phyloP scores from a whole-genome alignment of 352 stramenopile species.

The Phytopythium delawarense region DNA sequence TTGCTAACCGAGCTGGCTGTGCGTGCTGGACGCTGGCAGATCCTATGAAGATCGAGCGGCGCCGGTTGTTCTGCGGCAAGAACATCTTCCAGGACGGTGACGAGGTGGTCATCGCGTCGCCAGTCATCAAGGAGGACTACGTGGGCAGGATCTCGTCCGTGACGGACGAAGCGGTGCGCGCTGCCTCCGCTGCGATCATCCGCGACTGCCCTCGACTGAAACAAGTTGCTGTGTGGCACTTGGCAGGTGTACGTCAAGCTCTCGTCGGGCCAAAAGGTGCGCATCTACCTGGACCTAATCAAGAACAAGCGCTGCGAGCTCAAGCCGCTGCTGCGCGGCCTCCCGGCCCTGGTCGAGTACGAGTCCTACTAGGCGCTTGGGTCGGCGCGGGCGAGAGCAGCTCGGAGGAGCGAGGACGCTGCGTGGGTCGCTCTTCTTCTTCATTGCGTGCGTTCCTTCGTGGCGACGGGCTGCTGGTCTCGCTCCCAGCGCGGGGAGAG shows the following conservation, averaged over 20 bases:
- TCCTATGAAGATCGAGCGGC: constrained; percentile 42
- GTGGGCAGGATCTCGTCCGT: constrained; percentile 76
- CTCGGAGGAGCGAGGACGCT: not conserved
- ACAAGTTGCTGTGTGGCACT: not conserved
- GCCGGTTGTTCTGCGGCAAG: constrained; percentile 58
- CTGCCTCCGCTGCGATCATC: not conserved
- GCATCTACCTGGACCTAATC: constrained; percentile 55
- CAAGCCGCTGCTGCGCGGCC: constrained; percentile 55
- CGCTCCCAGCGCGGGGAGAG: not conserved
- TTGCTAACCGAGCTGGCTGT: not conserved
- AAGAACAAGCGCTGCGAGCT: constrained; percentile 55
- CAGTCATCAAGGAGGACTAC: constrained; percentile 65
- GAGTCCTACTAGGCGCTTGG: constrained; percentile 42
- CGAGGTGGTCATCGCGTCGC: constrained; percentile 64
- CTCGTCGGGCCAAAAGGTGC: constrained; percentile 54
- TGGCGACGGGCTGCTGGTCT: not conserved
- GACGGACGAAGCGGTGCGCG: constrained; percentile 51
- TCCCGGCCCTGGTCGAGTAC: constrained; percentile 30
- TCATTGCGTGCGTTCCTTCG: not conserved
- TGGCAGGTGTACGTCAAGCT: constrained; percentile 61
- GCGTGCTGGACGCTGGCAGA: constrained; percentile 17
- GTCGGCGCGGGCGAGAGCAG: not conserved
- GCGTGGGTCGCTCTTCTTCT: not conserved
- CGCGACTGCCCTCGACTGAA: not conserved
- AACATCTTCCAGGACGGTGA: constrained; percentile 81